Base-by-base conservation (phyloP, 257 asterid species). In the Fraxinus americana region DNA sequence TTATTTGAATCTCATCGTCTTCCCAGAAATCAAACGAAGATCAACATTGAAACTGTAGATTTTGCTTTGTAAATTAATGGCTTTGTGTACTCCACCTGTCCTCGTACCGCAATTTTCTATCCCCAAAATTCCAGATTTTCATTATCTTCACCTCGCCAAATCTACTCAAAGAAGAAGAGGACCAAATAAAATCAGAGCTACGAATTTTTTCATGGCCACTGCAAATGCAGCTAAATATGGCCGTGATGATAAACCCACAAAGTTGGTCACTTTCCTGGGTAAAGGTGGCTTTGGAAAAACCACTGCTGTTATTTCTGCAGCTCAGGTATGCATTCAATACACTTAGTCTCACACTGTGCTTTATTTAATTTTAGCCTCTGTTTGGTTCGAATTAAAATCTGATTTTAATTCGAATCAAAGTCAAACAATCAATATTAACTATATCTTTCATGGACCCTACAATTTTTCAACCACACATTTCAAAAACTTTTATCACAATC, bases 271-370 rank as follows among this genome's bases (percentile, higher is more conserved):
- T 30, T 95, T 95, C 81, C 73, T 92, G 72, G 99, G 99, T 38
- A 95, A 95, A 88, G 99, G 99, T 75, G 99, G 97, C 78, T 90
- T 97, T 16, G 99, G 99, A 0, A 93, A 95, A 82, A 93, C 99
- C 25, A 90, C 97, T 63, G 88, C 97, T 75, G 90, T 98, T 74
- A 81, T 92, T 75, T 92, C 92, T 82, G 97, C 98, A n/a, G 98
- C 99, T 76, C 97, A 93, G 98, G 99, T 95, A 82, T 5, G 8
- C 27, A n/a, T 67, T 23, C 6, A 11, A 23, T 71, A 43, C 38
- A 61, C 65, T 25, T 25, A 63, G 32, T 67, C 39, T 14, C 17
- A 8, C 16, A 9, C 19, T 52, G 34, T 52, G 67, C 30, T 21
- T 67, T 50, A 23, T 11, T 34, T 14, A 21, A 52, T 65, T 23